These are phyloP conservation scores for Tricholoma flavovirens DNA, from an alignment of 768 basidiomycete species.

Conservation along the genomic window DNA sequence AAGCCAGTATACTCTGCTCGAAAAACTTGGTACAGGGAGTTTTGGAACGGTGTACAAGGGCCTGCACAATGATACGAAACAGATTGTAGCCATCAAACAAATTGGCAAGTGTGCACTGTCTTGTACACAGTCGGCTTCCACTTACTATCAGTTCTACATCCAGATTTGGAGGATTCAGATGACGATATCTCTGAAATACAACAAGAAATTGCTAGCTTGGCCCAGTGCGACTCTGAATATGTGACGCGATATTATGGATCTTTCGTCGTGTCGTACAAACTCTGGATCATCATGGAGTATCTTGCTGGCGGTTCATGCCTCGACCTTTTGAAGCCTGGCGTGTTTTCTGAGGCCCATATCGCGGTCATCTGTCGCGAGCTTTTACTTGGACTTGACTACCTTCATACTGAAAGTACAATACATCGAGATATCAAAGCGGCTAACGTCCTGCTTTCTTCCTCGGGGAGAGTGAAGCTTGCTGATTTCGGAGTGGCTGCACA, in stretches of 20 bases:
- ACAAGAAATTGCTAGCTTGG: constrained; percentile 94
- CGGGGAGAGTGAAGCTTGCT: constrained; percentile 93
- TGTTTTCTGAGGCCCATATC: constrained; percentile 90
- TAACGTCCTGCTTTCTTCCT: constrained; percentile 85
- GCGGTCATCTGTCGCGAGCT: constrained; percentile 93
- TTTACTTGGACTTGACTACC: constrained; percentile 87
- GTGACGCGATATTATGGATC: constrained; percentile 96
- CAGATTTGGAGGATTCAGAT: constrained; percentile 96
- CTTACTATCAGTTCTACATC: constrained; percentile 2
- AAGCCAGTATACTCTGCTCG: constrained; percentile 85
- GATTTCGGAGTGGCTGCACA: constrained; percentile 99
- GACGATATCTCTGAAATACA: constrained; percentile 99
- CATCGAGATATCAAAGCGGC: constrained; percentile 99
- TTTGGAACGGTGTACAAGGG: constrained; percentile 98
- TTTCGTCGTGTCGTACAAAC: constrained; percentile 93
- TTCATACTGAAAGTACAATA: constrained; percentile 94
- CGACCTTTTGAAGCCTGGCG: constrained; percentile 88
- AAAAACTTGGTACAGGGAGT: constrained; percentile 96
- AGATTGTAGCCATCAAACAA: constrained; percentile 97
- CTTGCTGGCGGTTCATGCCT: constrained; percentile 98
- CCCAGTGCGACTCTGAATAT: constrained; percentile 93
- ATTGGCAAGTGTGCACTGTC: constrained; percentile 59
- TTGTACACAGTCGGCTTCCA: neutral
- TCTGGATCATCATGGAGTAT: constrained; percentile 99
- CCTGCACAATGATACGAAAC: constrained; percentile 88